Base-by-base conservation (phyloP, 257 asterid species). In the Thymus quinquecostatus region DNA sequence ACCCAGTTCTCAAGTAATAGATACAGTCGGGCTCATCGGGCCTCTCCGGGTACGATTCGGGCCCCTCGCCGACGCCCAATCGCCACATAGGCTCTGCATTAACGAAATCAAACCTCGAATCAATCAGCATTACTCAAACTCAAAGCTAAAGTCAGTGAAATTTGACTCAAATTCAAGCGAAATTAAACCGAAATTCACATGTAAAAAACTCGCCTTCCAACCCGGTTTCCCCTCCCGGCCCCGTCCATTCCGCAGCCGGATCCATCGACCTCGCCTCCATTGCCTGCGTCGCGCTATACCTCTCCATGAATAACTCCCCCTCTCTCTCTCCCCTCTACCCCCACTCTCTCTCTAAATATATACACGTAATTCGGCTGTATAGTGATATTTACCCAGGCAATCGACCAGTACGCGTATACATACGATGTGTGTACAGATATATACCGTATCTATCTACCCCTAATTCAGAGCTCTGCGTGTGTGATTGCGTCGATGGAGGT, bases 51-150 rank as follows among this genome's bases (percentile, higher is more conserved):
- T 95, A 95, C 14, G 92, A 69, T 74, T 88, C 97, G 68, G 85
- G 80, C 50, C 97, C 97, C 33, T 79, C 84, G n/a, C 80, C 90
- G 11, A 87, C 76, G 21, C 89, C 83, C 70, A 92, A 70, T 70
- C 83, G 94, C 97, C 99, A 88, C 96, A 88, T 86, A 70, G 89
- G 91, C 86, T 88, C 99, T 95, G 91, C 98, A 89, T 86, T 86
- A 73, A 76, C 78, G 72, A 72, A 78, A 75, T 69, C 71, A 66
- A 64, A 61, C 74, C 69, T 38, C 78, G 57, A 75, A 70, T 63
- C 77, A 71, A 76, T 77, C 84, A 81, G 77, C 80, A 77, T 73
- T 73, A 73, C 84, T 30, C 36, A 71, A 68, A 32, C 54, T 57
- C 63, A 58, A 14, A 73, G 76, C 68, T 59, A 38, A 59, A 61